Base-by-base conservation (phyloP, 805 yeast genomes). In the Ogataea haglerorum region DNA sequence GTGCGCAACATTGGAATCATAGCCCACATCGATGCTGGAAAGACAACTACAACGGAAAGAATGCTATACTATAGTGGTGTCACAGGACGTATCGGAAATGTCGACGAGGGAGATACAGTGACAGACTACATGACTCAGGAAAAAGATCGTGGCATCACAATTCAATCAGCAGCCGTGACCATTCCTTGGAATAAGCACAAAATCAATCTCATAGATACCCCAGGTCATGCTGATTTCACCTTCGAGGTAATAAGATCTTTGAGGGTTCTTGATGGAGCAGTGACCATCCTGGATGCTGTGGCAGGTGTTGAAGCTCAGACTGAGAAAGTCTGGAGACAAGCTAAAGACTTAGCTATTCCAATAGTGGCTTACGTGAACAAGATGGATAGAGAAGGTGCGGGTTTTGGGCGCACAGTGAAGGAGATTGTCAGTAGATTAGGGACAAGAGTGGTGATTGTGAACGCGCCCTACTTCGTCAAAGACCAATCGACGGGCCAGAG, bases 21-120 rank as follows among this genome's bases (percentile, higher is more conserved):
- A 29, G 99, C 99, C n/a, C 99, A 93, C 60, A 93, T 93, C 39
- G 99, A 93, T 68, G 99, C 99, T 3, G 99, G 99, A 0, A 93
- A 93, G 63, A 93, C 99, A 3, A 93, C 99, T 2, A 90, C 99
- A 1, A 91, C 99, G 0, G 99, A 93, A 60, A 69, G 98, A 33
- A 85, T 93, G 88, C 76, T 93, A n/a, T 91, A 75, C 57, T 90
- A 85, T 58, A 74, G 90, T 39, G 98, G 98, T 0, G 72, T 82
- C 43, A 91, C 85, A 1, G 69, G 70, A 19, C 61, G 88, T 17
- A 82, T 93, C 3, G 99, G 99, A 0, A 81, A 93, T 54, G 99
- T 93, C 4, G 98, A 93, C 54, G 85, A 88, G 49, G 99, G 99
- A 14, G 96, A 93, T 55, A 93, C 99, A 0, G 93, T 90, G 2